Evolutionary conservation across 2,329 filamentous ascomycete species (phyloP), one percentile per base, ranked within the genome.

Genomic region (Dactylonectria macrodidyma): DNA sequence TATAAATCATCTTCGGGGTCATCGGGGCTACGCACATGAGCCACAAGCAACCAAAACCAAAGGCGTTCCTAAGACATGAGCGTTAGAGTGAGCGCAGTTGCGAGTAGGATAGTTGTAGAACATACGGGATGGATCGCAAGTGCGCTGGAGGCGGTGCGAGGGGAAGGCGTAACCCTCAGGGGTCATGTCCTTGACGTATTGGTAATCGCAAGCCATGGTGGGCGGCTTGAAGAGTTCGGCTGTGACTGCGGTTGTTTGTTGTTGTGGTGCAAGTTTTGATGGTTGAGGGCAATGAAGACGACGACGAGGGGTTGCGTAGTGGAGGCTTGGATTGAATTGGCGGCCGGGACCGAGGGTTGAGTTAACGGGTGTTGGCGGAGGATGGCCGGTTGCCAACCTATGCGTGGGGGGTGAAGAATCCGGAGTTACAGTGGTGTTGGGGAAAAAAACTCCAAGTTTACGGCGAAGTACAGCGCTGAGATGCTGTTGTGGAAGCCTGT

Each of bases 41-140:
- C 89, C 91, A 75, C 91, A 93, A 55, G 91, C 91, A 59, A 93
- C 90, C 61, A 93, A 86, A 8, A 92, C 89, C 47, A 93, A 84
- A 14, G 91, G 90, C 34, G 38, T 41, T 19, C 19, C 19, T 19
- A 19, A 19, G 19, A 19, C 19, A 19, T 19, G 19, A 19, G 19
- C 19, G 19, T 19, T 19, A 19, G 19, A 19, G 19, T 19, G 19
- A 19, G 19, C 19, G 19, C 19, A 19, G 19, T 19, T 19, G 19
- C 19, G 19, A 19, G 19, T 19, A 19, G 19, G 19, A 19, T 36
- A 36, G 6, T 36, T 11, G 11, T 11, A 36, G 6, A 36, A 6
- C 34, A 85, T 89, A 77, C 87, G 89, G 68, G 83, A 81, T 34
- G 87, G 79, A 70, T 90, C 85, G 58, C 82, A 86, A 50, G 83